Percentiles rank a stretch among this genome's conserved stretches.
Conservation (phyloP, 2,329 filamentous ascomycete genomes). For the Herpomyces periplanetae region DNA sequence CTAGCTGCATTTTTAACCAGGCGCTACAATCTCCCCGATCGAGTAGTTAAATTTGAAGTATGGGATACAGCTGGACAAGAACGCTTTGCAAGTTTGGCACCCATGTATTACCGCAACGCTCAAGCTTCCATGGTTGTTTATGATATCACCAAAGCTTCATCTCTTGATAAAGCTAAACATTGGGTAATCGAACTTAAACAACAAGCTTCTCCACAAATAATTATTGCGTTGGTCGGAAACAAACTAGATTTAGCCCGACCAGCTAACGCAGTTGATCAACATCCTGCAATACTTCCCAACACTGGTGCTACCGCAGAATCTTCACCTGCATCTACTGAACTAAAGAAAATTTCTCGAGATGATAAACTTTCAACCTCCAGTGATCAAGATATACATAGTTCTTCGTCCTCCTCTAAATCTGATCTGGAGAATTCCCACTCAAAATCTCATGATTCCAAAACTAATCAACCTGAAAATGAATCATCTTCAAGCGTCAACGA, state of each 20-base stretch:
- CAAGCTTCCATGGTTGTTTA: slow-evolving; percentile 92
- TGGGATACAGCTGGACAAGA: slow-evolving; percentile 97
- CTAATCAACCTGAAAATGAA: too few species aligned
- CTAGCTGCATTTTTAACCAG: slow-evolving; percentile 84
- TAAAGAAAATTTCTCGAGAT: too few species aligned
- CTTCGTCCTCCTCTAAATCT: too few species aligned
- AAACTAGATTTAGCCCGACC: slow-evolving; percentile 69
- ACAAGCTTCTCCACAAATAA: slow-evolving; percentile 77
- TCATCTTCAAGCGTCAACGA: slow-evolving; percentile 4
- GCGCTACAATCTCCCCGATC: slow-evolving; percentile 76
- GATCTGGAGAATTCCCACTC: too few species aligned
- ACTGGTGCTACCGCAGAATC: slow-evolving; percentile 7
- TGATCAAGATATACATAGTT: too few species aligned
- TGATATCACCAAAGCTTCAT: slow-evolving; percentile 84
- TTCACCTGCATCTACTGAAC: too few species aligned
- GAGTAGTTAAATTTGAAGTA: slow-evolving; percentile 60
- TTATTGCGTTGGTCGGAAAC: slow-evolving; percentile 87
- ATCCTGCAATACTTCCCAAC: slow-evolving; percentile 11
- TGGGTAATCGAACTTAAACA: slow-evolving; percentile 93
- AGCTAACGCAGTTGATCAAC: slow-evolving; percentile 8
- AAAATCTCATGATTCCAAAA: too few species aligned
- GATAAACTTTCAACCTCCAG: too few species aligned
- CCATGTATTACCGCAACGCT: slow-evolving; percentile 98
- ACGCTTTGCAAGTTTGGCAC: slow-evolving; percentile 73
- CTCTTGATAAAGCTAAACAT: slow-evolving; percentile 82